Evolutionary conservation across 164 flowering plant species (phyloP).

Genomic region (Pachysandra terminalis): DNA sequence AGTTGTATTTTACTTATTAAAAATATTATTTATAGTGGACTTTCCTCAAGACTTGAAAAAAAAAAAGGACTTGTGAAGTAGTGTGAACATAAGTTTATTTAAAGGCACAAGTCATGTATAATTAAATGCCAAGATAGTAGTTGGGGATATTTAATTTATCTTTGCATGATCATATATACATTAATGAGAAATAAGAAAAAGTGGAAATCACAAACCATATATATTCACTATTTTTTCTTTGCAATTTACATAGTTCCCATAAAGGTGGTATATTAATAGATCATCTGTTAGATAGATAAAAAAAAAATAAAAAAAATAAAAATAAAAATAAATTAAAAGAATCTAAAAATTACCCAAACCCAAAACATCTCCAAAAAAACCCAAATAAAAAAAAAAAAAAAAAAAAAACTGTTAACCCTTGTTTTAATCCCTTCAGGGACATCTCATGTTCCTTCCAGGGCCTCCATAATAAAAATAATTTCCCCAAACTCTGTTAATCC

Average conservation of each 20-base stretch:
- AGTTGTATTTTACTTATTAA: no score
- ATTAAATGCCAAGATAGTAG: no score
- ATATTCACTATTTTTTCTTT: slow-evolving; percentile 35
- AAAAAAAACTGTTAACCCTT: slow-evolving; percentile 5
- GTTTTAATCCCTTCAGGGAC: slow-evolving; percentile 45
- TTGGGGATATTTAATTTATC: no score
- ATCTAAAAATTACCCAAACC: not conserved
- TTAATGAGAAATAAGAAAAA: not conserved
- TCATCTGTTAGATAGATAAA: slow-evolving; percentile 21
- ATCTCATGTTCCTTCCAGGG: slow-evolving; percentile 75
- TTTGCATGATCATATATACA: not conserved
- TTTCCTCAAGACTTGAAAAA: no score
- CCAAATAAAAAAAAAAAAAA: slow-evolving; percentile 4
- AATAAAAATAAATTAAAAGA: slow-evolving; percentile 2
- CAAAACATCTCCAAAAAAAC: not conserved
- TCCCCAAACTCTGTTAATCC: slow-evolving; percentile 78
- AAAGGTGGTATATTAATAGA: slow-evolving; percentile 21
- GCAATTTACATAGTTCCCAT: slow-evolving; percentile 29
- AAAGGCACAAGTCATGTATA: no score
- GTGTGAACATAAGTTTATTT: no score
- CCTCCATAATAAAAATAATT: slow-evolving; percentile 91
- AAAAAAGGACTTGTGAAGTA: no score
- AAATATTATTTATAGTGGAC: no score
- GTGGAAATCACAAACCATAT: slow-evolving; percentile 19
- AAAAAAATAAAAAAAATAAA: slow-evolving; percentile 10